phyloP scores from a whole-genome alignment of 768 basidiomycete species.

The Stropharia rugosoannulata region DNA sequence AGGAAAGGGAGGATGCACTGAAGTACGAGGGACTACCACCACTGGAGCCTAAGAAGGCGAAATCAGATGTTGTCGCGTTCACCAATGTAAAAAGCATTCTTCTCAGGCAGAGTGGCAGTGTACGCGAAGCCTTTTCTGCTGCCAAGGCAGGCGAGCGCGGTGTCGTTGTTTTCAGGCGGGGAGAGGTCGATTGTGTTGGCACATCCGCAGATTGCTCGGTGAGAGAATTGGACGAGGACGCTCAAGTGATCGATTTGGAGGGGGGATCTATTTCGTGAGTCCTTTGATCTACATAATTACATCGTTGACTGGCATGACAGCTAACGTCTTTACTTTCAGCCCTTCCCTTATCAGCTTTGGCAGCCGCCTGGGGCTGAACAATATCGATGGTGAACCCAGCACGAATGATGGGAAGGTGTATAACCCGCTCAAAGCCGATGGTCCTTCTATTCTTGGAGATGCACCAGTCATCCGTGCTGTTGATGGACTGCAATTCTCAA shows the following conservation, averaged over 20 bases:
- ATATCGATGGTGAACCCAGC: constrained; percentile 57
- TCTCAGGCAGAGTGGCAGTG: constrained; percentile 28
- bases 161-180: constrained; percentile 52
- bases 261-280: constrained; percentile 66
- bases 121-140: constrained; percentile 29
- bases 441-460: constrained; percentile 43
- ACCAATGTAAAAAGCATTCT: constrained; percentile 59
- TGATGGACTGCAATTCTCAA: constrained; percentile 72
- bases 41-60: constrained; percentile 40
- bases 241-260: constrained; percentile 52
- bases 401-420: constrained; percentile 60
- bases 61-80: constrained; percentile 52
- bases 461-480: constrained; percentile 50
- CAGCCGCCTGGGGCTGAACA: constrained; percentile 59
- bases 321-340: constrained; percentile 24
- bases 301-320: constrained; percentile 5
- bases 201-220: constrained; percentile 22
- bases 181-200: constrained; percentile 56
- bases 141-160: constrained; percentile 16
- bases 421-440: constrained; percentile 40
- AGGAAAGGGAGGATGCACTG: constrained; percentile 53
- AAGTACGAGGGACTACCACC: constrained; percentile 68
- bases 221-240: constrained; percentile 11
- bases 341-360: constrained; percentile 68
- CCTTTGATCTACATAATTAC: constrained; percentile 26